Base-by-base conservation (phyloP, 108 stramenopile species). In the Cafeteria roenbergensis region DNA sequence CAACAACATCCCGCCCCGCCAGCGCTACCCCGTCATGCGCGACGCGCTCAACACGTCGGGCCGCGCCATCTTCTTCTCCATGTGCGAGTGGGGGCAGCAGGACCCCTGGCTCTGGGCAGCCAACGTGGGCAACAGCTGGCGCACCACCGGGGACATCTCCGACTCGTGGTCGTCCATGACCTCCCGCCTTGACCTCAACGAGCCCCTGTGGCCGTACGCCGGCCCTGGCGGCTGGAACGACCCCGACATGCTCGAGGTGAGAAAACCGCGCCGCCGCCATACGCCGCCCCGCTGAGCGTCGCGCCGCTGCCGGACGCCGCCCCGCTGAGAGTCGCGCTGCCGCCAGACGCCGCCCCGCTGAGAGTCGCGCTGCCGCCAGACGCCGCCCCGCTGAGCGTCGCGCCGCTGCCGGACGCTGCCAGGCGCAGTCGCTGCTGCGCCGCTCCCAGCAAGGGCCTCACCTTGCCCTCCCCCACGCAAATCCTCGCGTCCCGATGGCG, bases 161-260 rank as follows among this genome's bases (percentile, higher is more conserved):
- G 67, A 71, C 3, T 65, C 67, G 0, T 83, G 80, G 82, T 17
- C 62, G 4, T 57, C 70, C 27, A 55, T 81, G 26, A 62, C 38
- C 22, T 38, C 38, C 6, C 63, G 32, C 17, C 48, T 65, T 1
- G 54, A 73, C n/a, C 30, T 67, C 20, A 75, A 70, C 35, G 72
- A 70, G 51, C 28, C 55, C 14, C 67, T 66, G 68, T 66, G 64
- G 34, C 24, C 24, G 26, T 78, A 68, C 60, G 78, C 71, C 27
- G 72, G 78, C 17, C 71, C 79, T 0, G 80, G 81, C 22, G 77
- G 66, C 20, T 82, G 71, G 76, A 79, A 82, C 42, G 85, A 86
- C 73, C 82, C 82, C 17, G 52, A 53, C 52, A 53, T 53, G 52
- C 34, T 66, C 14, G 65, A 66, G 32, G n/a, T n/a, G n/a, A n/a